These are phyloP conservation scores for Phytopythium cucurbitacearum DNA, from an alignment of 352 stramenopile species.

Conservation along the genomic window DNA sequence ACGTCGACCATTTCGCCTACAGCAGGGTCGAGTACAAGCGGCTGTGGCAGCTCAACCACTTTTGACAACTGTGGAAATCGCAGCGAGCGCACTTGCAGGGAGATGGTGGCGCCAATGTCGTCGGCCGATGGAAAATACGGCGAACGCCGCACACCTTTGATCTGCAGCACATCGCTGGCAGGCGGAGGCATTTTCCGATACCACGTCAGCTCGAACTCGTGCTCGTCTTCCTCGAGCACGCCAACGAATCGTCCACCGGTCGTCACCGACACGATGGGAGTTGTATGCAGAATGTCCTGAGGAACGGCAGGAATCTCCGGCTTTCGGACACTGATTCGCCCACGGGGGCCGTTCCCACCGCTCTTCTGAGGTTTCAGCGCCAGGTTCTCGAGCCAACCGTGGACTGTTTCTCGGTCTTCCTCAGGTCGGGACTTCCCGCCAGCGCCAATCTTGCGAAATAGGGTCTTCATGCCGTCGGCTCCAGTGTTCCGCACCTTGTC, in stretches of 20 bases:
- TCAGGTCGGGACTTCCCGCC: conserved; percentile 42
- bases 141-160: conserved; percentile 49
- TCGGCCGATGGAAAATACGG: conserved; percentile 72
- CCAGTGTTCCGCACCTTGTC: conserved; percentile 59
- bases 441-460: conserved; percentile 66
- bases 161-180: conserved; percentile 52
- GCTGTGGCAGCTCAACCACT: conserved; percentile 45
- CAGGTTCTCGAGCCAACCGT: conserved; percentile 56
- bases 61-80: conserved; percentile 55
- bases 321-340: conserved; percentile 9
- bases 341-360: conserved; percentile 6
- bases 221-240: conserved; percentile 52
- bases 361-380: conserved; percentile 38
- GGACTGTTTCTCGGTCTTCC: conserved; percentile 56
- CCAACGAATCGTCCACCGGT: conserved; percentile 45
- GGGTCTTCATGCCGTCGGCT: conserved; percentile 66
- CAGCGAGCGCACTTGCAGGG: conserved; percentile 55
- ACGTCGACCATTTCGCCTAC: conserved; percentile 71
- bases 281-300: conserved; percentile 34
- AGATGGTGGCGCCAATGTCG: conserved; percentile 54
- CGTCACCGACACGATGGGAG: conserved; percentile 47
- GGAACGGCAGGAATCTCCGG: neutral
- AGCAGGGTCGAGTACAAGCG: conserved; percentile 49
- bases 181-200: conserved; percentile 47
- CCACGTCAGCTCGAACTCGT: conserved; percentile 63